These are phyloP conservation scores for Basipetospora chlamydospora DNA, from an alignment of 2,329 filamentous ascomycete species.

Conservation along the genomic window DNA sequence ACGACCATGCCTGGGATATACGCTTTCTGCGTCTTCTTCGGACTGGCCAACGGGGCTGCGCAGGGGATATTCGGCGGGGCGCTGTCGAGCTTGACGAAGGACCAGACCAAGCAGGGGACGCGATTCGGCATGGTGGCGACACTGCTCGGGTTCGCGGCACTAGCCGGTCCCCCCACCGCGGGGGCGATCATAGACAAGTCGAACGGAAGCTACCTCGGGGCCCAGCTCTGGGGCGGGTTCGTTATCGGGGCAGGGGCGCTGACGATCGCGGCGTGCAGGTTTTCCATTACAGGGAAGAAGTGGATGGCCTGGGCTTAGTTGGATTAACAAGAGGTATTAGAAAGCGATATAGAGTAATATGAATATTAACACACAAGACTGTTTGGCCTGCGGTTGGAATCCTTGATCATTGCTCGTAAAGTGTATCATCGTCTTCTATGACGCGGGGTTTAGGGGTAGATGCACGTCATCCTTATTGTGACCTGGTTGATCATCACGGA, in stretches of 20 bases:
- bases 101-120: slow-evolving; percentile 28
- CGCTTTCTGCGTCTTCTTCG: slow-evolving; percentile 27
- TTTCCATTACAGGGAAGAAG: slow-evolving; percentile 21
- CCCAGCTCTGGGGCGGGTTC: slow-evolving; percentile 31
- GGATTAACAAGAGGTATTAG: too few species aligned
- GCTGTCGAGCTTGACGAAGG: slow-evolving; percentile 25
- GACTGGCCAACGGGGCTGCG: slow-evolving; percentile 26
- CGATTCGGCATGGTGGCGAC: slow-evolving; percentile 31
- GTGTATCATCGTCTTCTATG: too few species aligned
- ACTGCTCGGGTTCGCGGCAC: slow-evolving; percentile 23
- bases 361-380: too few species aligned
- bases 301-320: slow-evolving; percentile 19
- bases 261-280: slow-evolving; percentile 17
- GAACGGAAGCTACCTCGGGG: slow-evolving; percentile 24
- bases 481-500: too few species aligned
- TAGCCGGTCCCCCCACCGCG: slow-evolving; percentile 28
- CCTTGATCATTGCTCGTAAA: too few species aligned
- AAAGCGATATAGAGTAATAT: too few species aligned
- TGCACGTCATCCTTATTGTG: too few species aligned
- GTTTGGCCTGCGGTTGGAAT: too few species aligned
- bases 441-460: too few species aligned
- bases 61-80: slow-evolving; percentile 26
- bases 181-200: slow-evolving; percentile 28
- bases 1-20: slow-evolving; percentile 23
- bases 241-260: slow-evolving; percentile 21